These are phyloP conservation scores for Gossypium trilobum DNA, from an alignment of 441 rosid genomes.

Conservation along the genomic window DNA sequence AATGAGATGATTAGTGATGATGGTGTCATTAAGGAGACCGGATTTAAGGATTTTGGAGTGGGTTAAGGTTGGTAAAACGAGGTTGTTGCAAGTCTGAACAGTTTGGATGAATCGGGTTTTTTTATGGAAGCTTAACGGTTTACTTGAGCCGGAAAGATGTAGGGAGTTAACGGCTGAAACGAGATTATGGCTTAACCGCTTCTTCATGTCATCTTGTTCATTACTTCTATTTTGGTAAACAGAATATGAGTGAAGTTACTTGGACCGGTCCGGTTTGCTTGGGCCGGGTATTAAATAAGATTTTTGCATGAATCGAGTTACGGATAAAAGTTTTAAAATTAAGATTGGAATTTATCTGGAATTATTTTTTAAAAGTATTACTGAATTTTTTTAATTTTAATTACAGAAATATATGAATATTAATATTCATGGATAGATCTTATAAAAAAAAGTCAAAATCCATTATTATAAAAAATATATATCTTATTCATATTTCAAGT, in stretches of 20 bases:
- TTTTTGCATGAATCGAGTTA: background rate
- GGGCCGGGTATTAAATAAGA: background rate
- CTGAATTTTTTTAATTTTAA: too few species aligned
- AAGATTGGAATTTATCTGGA: too few species aligned
- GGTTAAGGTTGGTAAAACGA: slow-evolving; percentile 19
- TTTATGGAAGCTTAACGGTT: slow-evolving; percentile 2
- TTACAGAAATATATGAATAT: too few species aligned
- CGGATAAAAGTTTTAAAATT: too few species aligned
- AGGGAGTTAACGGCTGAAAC: background rate
- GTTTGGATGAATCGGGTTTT: slow-evolving; percentile 20
- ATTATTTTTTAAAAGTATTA: too few species aligned
- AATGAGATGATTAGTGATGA: slow-evolving; percentile 39
- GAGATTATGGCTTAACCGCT: slow-evolving; percentile 1
- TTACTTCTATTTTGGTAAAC: background rate
- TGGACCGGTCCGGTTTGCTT: too few species aligned
- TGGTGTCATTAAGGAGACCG: slow-evolving; percentile 30
- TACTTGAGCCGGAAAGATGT: background rate
- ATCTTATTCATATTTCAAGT: too few species aligned
- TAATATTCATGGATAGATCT: too few species aligned
- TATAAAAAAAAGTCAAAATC: too few species aligned
- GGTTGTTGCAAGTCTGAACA: slow-evolving; percentile 29
- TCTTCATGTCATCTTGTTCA: slow-evolving; percentile 13
- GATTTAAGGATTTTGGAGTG: slow-evolving; percentile 34
- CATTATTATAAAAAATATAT: too few species aligned
- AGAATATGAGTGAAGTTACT: background rate